Conservation (phyloP, 768 basidiomycete genomes). For the Tephrocybe sp. region DNA sequence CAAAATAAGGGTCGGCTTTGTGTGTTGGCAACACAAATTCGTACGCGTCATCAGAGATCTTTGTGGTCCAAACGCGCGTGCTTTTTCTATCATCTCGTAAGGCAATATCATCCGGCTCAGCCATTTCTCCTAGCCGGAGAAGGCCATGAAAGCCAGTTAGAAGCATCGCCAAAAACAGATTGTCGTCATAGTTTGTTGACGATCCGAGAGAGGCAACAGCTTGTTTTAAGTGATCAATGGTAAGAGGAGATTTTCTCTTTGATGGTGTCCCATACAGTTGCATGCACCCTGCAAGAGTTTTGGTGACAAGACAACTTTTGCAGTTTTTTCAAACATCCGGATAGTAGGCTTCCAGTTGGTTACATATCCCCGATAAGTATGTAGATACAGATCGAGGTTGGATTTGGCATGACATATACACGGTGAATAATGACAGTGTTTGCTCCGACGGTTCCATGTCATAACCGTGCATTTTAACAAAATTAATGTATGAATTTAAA, state of each 20-base stretch:
- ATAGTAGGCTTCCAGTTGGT: constrained; percentile 23
- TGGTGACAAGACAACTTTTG: constrained; percentile 18
- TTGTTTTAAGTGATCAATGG: neutral
- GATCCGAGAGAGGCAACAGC: no score
- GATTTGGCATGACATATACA: constrained; percentile 35
- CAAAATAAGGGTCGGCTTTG: no score
- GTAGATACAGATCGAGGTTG: constrained; percentile 31
- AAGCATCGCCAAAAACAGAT: constrained; percentile 28
- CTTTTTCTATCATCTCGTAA: constrained; percentile 14
- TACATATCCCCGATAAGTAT: constrained; percentile 35
- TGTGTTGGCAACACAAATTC: no score
- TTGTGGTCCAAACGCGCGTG: neutral
- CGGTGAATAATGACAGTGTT: constrained; percentile 33
- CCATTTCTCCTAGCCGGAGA: no score
- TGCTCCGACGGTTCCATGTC: constrained; percentile 34
- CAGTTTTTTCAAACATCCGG: constrained; percentile 15
- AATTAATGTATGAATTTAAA: no score
- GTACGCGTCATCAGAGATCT: neutral
- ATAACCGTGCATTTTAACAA: constrained; percentile 22
- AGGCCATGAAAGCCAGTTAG: no score
- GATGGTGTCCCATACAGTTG: constrained; percentile 11
- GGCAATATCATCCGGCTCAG: constrained; percentile 25
- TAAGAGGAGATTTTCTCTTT: constrained; percentile 22
- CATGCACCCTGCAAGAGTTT: constrained; percentile 24
- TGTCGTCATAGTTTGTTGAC: constrained; percentile 18